A percentile compares a stretch with the other conserved stretches of the same genome.
Evolutionary conservation across 2,329 filamentous ascomycete species (phyloP).

Genomic region (Madurella fahalii): DNA sequence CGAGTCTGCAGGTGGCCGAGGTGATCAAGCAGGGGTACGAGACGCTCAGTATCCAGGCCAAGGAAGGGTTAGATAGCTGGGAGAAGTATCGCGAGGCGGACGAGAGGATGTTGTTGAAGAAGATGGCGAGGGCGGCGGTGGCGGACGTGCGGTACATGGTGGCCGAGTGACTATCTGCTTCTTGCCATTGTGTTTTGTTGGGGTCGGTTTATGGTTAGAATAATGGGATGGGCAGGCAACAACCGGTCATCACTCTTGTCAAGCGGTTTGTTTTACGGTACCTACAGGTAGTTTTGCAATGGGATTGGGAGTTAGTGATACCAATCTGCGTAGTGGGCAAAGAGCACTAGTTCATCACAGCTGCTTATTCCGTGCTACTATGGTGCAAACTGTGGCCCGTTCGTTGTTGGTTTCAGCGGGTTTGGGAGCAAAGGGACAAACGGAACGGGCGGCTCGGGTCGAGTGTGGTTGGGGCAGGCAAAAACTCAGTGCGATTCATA

Average conservation of each 20-base stretch:
- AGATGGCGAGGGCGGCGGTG: constrained; percentile 75
- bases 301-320: too few species aligned
- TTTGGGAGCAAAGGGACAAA: too few species aligned
- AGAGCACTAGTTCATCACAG: too few species aligned
- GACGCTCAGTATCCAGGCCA: constrained; percentile 84
- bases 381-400: too few species aligned
- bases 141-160: constrained; percentile 52
- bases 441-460: too few species aligned
- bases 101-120: constrained; percentile 79
- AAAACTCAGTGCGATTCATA: constrained; percentile 17
- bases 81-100: constrained; percentile 83
- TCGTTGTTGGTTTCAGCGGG: background rate
- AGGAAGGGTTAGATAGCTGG: constrained; percentile 82
- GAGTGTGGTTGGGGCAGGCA: background rate
- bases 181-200: background rate
- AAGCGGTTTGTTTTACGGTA: too few species aligned
- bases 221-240: background rate
- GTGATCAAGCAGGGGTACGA: constrained; percentile 97
- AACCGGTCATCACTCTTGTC: too few species aligned
- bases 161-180: constrained; percentile 30
- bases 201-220: background rate
- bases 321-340: too few species aligned
- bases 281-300: too few species aligned
- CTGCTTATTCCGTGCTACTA: too few species aligned
- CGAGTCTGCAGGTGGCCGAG: constrained; percentile 76